Percentiles rank a stretch among this genome's conserved stretches.
phyloP scores from a whole-genome alignment of 2,329 filamentous ascomycete species.

The Sporothrix pseudoabietina region DNA sequence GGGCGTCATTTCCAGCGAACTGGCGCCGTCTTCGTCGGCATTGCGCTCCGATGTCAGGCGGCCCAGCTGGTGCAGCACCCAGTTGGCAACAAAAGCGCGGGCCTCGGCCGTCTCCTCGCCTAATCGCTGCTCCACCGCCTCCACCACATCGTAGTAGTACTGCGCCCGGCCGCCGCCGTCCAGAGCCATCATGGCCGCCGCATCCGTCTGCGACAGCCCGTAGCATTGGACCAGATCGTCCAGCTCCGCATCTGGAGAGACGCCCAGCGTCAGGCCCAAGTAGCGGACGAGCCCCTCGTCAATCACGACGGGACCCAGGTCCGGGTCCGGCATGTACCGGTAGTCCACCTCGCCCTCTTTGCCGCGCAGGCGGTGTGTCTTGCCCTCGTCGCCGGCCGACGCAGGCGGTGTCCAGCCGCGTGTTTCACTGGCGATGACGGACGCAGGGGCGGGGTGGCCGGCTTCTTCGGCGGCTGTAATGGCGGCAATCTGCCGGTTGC shows the following conservation, averaged over 20 bases:
- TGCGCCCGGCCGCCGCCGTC: constrained; percentile 79
- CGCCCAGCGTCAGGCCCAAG: constrained; percentile 65
- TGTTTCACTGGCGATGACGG: constrained; percentile 69
- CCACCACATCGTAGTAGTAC: constrained; percentile 73
- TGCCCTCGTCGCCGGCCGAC: constrained; percentile 61
- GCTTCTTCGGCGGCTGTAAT: constrained; percentile 81
- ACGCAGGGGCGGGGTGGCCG: constrained; percentile 56
- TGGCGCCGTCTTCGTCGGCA: not conserved
- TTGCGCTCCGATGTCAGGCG: constrained; percentile 60
- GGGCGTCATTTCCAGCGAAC: constrained; percentile 41
- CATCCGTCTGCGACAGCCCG: constrained; percentile 77
- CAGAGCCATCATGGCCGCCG: constrained; percentile 73
- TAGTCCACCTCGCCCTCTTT: constrained; percentile 99
- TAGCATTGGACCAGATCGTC: constrained; percentile 63
- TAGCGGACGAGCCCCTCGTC: constrained; percentile 67
- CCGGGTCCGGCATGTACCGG: constrained; percentile 96
- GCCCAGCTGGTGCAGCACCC: constrained; percentile 76
- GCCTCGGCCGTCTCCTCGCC: constrained; percentile 36
- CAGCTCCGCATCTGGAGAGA: constrained; percentile 71
- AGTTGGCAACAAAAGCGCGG: constrained; percentile 57
- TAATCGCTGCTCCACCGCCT: constrained; percentile 44
- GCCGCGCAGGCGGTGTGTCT: constrained; percentile 78
- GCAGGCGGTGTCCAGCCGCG: constrained; percentile 76
- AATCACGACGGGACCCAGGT: constrained; percentile 79
- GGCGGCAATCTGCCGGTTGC: constrained; percentile 81